Percentiles rank a stretch among this genome's conserved stretches.
These are phyloP conservation scores for Dioscorea dumetorum DNA, from an alignment of 106 monocot species.

Conservation along the genomic window DNA sequence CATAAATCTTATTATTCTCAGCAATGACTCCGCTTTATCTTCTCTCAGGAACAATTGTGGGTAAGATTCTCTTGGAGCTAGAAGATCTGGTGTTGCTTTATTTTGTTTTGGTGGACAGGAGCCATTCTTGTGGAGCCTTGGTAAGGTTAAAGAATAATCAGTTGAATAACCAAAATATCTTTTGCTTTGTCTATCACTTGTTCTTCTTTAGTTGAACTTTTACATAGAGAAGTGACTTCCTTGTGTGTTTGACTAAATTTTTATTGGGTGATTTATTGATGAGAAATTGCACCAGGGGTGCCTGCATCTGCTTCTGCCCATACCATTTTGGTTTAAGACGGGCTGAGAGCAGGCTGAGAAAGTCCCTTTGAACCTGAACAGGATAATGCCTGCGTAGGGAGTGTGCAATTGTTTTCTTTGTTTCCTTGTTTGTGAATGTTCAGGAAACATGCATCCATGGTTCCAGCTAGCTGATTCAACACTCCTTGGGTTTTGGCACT, in stretches of 20 bases:
- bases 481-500: neutral
- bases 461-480: constrained; percentile 4
- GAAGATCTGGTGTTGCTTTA: too few species aligned
- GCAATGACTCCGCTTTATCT: too few species aligned
- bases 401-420: constrained; percentile 56
- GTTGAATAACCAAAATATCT: constrained; percentile 8
- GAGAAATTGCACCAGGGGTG: constrained; percentile 92
- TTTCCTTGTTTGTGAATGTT: constrained; percentile 11
- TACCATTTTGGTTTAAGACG: constrained; percentile 19
- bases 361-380: constrained; percentile 99
- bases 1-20: too few species aligned
- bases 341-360: constrained; percentile 79
- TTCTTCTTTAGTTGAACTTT: constrained; percentile 16
- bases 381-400: constrained; percentile 99
- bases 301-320: constrained; percentile 31
- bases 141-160: constrained; percentile 14
- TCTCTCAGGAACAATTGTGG: too few species aligned
- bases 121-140: neutral
- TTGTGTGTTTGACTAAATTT: neutral
- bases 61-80: too few species aligned
- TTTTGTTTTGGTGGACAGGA: too few species aligned
- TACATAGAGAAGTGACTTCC: constrained; percentile 1
- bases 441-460: neutral
- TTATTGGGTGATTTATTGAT: constrained; percentile 27
- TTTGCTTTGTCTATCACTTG: constrained; percentile 15